Conservation (phyloP, 768 basidiomycete genomes). For the Amanita thiersii region DNA sequence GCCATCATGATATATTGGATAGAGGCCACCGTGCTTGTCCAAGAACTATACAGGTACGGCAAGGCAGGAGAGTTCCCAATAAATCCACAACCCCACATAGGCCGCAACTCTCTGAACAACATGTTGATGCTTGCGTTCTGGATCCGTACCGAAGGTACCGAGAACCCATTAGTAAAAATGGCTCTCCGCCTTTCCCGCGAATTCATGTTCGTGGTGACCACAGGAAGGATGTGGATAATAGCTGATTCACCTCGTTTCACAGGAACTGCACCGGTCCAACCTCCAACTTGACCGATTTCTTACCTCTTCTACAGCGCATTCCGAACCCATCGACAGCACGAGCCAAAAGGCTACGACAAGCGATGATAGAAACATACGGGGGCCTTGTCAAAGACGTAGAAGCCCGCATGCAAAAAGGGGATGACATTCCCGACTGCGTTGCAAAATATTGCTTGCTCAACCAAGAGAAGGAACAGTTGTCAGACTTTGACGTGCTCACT, state of each 20-base stretch:
- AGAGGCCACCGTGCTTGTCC: slow-evolving; percentile 30
- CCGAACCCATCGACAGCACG: slow-evolving; percentile 29
- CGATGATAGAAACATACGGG: slow-evolving; percentile 28
- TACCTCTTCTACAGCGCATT: slow-evolving; percentile 30
- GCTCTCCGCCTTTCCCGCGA: slow-evolving; percentile 31
- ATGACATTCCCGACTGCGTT: slow-evolving; percentile 33
- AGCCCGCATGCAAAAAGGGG: slow-evolving; percentile 24
- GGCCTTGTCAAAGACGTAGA: slow-evolving; percentile 30
- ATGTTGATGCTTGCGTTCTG: slow-evolving; percentile 38
- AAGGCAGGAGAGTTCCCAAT: slow-evolving; percentile 23
- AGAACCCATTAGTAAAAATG: slow-evolving; percentile 27
- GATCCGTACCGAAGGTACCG: slow-evolving; percentile 28
- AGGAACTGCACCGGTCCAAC: slow-evolving; percentile 36
- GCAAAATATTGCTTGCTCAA: slow-evolving; percentile 28
- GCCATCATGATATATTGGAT: slow-evolving; percentile 27
- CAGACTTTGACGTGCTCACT: slow-evolving; percentile 30
- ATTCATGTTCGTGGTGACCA: slow-evolving; percentile 29
- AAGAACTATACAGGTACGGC: slow-evolving; percentile 24
- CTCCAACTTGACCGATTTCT: slow-evolving; percentile 37
- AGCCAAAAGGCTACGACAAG: slow-evolving; percentile 29
- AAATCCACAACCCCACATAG: slow-evolving; percentile 30
- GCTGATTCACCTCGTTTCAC: neutral
- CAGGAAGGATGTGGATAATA: neutral
- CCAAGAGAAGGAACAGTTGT: slow-evolving; percentile 25
- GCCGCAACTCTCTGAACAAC: slow-evolving; percentile 33